phyloP scores from a whole-genome alignment of 2,329 filamentous ascomycete genomes.

The Sarocladium brachiariae region DNA sequence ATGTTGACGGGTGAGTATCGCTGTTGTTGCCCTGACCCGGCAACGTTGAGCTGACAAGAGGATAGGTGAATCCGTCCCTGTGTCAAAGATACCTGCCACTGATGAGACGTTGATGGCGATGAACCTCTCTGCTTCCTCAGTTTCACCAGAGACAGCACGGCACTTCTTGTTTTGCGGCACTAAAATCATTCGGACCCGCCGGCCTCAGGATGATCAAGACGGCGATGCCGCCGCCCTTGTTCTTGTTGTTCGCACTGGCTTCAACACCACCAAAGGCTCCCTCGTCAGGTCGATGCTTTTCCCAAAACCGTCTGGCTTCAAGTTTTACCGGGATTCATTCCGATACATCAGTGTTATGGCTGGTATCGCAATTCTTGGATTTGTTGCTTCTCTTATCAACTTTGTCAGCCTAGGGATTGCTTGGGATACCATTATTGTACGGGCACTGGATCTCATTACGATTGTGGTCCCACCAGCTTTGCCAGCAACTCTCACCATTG shows the following conservation, averaged over 20 bases:
- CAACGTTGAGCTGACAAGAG: constrained; percentile 13
- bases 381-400: constrained; percentile 86
- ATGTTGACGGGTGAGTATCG: constrained; percentile 70
- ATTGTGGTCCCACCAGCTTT: constrained; percentile 95
- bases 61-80: constrained; percentile 83
- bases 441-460: constrained; percentile 90
- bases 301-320: constrained; percentile 96
- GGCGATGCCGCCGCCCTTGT: constrained; percentile 88
- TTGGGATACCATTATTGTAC: constrained; percentile 86
- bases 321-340: constrained; percentile 96
- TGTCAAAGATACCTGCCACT: constrained; percentile 81
- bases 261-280: constrained; percentile 95
- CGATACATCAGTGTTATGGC: constrained; percentile 97
- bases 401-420: constrained; percentile 78
- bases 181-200: constrained; percentile 83
- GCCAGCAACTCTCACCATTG: constrained; percentile 91
- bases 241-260: constrained; percentile 88
- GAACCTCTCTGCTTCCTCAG: constrained; percentile 71
- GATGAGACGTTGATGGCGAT: constrained; percentile 72
- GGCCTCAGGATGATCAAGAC: constrained; percentile 77
- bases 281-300: constrained; percentile 97
- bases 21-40: constrained; percentile 28
- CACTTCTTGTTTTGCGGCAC: constrained; percentile 94
- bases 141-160: constrained; percentile 75
- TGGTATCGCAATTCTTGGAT: constrained; percentile 75